A percentile compares a stretch with the other conserved stretches of the same genome.
Conservation (phyloP, 176 grass and related monocot genomes). For the Aegilops tauschii region DNA sequence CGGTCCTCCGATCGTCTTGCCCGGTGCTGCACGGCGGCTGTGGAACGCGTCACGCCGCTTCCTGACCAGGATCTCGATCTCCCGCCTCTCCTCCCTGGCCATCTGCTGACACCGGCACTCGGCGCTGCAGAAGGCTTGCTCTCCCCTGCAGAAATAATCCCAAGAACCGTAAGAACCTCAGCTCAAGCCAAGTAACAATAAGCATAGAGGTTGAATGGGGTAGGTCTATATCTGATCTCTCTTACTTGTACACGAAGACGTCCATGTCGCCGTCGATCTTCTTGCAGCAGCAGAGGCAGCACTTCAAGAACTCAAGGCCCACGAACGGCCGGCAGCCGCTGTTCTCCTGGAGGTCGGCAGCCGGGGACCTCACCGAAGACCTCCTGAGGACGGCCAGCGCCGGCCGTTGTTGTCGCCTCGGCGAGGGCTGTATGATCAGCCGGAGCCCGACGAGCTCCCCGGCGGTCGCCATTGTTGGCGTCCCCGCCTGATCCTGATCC, state of each 20-base stretch:
- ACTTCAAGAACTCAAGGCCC: conserved; percentile 52
- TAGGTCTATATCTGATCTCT: background rate
- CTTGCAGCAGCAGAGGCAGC: conserved; percentile 63
- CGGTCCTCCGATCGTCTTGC: conserved; percentile 14
- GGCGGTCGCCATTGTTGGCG: background rate
- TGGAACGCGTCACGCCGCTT: conserved; percentile 41
- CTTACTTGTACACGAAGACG: conserved; percentile 83
- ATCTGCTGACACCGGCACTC: conserved; percentile 63
- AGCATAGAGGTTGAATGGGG: background rate
- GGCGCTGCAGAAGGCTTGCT: conserved; percentile 54
- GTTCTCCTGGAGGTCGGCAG: background rate
- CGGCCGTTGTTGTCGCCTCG: background rate
- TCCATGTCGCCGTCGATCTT: conserved; percentile 55
- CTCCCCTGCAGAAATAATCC: conserved; percentile 47
- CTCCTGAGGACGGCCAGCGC: conserved; percentile 35
- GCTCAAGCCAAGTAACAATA: background rate
- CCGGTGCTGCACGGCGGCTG: conserved; percentile 17
- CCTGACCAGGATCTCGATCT: conserved; percentile 43
- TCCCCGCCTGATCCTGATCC: background rate
- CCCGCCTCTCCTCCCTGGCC: conserved; percentile 47
- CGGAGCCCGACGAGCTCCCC: conserved; percentile 52
- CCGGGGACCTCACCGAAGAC: conserved; percentile 15
- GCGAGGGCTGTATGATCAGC: conserved; percentile 58
- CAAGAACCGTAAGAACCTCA: background rate
- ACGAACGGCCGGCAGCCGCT: background rate